Evolutionary conservation across 441 rosid species (phyloP).

Genomic region (Pelargonium myrrhifolium): DNA sequence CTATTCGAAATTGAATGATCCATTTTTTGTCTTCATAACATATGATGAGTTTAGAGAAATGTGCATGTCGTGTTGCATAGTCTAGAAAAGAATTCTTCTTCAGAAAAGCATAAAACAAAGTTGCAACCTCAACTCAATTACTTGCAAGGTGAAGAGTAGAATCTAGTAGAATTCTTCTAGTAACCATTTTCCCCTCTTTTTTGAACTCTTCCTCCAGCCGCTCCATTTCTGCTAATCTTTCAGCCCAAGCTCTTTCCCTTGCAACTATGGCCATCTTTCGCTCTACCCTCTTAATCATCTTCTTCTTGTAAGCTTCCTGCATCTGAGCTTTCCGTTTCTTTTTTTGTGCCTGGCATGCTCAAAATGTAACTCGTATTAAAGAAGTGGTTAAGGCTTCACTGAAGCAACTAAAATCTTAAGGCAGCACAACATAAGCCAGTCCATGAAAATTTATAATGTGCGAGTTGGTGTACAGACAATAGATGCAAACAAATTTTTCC

Average conservation of each 20-base stretch:
- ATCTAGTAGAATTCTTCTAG: neutral
- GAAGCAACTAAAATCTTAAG: neutral
- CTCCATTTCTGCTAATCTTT: constrained; percentile 62
- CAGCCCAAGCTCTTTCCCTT: constrained; percentile 83
- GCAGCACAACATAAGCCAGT: neutral
- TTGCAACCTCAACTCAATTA: neutral
- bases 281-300: constrained; percentile 59
- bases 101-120: neutral
- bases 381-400: neutral
- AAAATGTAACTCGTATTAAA: constrained; percentile 8
- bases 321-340: constrained; percentile 79
- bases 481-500: no score
- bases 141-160: constrained; percentile 1
- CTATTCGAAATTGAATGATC: neutral
- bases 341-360: constrained; percentile 56
- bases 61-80: neutral
- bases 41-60: neutral
- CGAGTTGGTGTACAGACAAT: no score
- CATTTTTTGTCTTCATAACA: neutral
- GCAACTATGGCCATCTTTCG: constrained; percentile 91
- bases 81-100: neutral
- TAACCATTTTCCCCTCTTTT: constrained; percentile 15
- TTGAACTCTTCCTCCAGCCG: constrained; percentile 70
- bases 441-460: neutral
- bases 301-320: constrained; percentile 76